Conservation (phyloP, 2,329 filamentous ascomycete species). For the Alternaria triticimaculans region DNA sequence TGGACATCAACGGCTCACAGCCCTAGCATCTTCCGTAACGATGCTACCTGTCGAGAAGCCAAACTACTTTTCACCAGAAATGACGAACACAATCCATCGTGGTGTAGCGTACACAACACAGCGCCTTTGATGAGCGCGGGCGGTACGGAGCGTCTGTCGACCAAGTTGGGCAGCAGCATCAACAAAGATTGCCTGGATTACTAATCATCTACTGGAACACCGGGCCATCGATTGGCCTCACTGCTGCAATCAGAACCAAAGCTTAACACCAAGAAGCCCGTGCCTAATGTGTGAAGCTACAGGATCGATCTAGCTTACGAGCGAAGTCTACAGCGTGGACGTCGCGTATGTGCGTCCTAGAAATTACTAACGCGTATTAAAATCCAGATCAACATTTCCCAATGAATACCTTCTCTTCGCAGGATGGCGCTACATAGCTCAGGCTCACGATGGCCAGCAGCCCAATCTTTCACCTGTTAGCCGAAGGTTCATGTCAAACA, state of each 20-base stretch:
- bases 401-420: too few species aligned
- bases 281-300: too few species aligned
- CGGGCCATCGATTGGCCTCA: neutral
- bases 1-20: fast-evolving
- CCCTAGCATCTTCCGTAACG: neutral
- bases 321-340: too few species aligned
- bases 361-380: too few species aligned
- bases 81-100: neutral
- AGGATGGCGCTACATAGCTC: too few species aligned
- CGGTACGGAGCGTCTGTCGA: neutral
- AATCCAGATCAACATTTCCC: too few species aligned
- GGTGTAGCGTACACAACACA: neutral
- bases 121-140: neutral
- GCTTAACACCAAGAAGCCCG: neutral
- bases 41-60: neutral
- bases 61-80: neutral
- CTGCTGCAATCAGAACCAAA: neutral
- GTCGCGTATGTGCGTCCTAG: too few species aligned
- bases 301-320: too few species aligned
- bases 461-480: too few species aligned
- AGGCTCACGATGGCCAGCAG: too few species aligned
- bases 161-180: neutral
- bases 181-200: neutral
- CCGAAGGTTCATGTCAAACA: too few species aligned
- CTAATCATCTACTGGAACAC: neutral